Evolutionary conservation across 148 eudicot genomes (phyloP), one percentile per base, ranked within the genome.

Genomic region (Linanthus parryae): DNA sequence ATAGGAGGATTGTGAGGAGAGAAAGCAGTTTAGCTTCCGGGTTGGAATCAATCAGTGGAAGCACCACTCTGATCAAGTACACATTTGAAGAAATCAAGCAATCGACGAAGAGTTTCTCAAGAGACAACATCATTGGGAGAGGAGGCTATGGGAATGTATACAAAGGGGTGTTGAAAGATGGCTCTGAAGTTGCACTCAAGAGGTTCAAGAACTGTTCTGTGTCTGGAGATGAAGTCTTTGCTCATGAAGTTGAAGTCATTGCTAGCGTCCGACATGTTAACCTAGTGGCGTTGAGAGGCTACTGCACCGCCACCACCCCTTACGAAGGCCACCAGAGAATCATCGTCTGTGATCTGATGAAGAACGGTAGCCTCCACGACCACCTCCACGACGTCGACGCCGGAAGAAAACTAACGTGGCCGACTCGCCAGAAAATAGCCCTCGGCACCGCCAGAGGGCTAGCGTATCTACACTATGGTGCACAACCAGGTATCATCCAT

Each of bases 61-160:
- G 83, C 44, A 83, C 95, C 18, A 77, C 74, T 50, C 40, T 90
- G 41, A 63, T 91, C 45, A 78, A 60, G 59, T 91, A 55, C 53
- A 67, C 75, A 0, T 62, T 79, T 48, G 94, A 84, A 18, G 96
- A 91, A 40, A 77, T 91, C 14, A 86, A 73, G 59, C 40, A 35
- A 18, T 76, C 83, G 0, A 91, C 98, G 0, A 60, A 50, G 67
- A 91, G 81, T 52, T 91, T 91, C 64, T 72, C 84, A 0, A 59
- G 87, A 59, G 75, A 63, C 0, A 61, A 79, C 35, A 73, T 91
- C 41, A 77, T 91, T 25, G 98, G 98, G 40, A 79, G 53, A 58
- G 98, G 98, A 16, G 96, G 94, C 5, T 91, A 87, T 58, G 98
- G 98, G 13, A 91, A 91, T 71, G 98, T 91, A n/a, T 91, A 81